These are phyloP conservation scores for Corinectria fuckeliana DNA, from an alignment of 2,329 filamentous ascomycete species.

Conservation along the genomic window DNA sequence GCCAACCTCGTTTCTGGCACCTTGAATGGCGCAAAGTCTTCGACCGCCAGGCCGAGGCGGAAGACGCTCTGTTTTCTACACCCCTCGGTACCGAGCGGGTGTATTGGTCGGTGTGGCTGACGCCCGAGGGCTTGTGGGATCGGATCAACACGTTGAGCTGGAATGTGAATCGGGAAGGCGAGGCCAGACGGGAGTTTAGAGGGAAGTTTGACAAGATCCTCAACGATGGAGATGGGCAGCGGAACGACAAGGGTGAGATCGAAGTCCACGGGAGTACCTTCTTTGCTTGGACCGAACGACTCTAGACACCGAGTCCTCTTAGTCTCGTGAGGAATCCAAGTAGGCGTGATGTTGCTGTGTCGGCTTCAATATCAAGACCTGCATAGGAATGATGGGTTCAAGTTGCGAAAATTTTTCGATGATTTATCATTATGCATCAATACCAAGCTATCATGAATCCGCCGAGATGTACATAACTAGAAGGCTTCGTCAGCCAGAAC, in stretches of 20 bases:
- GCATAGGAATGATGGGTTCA: background rate
- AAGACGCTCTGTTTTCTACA: slow-evolving; percentile 61
- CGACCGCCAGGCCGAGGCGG: slow-evolving; percentile 59
- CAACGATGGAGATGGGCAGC: slow-evolving; percentile 57
- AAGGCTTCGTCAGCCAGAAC: slow-evolving; percentile 16
- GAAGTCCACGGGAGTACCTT: slow-evolving; percentile 69
- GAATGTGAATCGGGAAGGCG: slow-evolving; percentile 64
- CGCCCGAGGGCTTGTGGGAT: slow-evolving; percentile 67
- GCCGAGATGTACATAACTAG: slow-evolving; percentile 75
- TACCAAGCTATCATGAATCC: slow-evolving; percentile 52
- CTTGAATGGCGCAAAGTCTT: slow-evolving; percentile 69
- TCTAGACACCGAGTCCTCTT: slow-evolving; percentile 40
- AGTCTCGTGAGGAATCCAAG: slow-evolving; percentile 24
- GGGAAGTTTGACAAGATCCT: slow-evolving; percentile 62
- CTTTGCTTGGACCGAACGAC: slow-evolving; percentile 65
- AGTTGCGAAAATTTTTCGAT: slow-evolving; percentile 12
- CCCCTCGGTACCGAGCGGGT: slow-evolving; percentile 62
- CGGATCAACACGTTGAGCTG: slow-evolving; percentile 72
- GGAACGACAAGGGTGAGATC: slow-evolving; percentile 67
- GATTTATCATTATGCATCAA: slow-evolving; percentile 27
- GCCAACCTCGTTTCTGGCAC: slow-evolving; percentile 70
- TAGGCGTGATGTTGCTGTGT: no score
- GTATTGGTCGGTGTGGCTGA: slow-evolving; percentile 56
- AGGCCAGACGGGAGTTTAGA: slow-evolving; percentile 55
- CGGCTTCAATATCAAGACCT: background rate